Conservation (phyloP, 257 asterid genomes). For the Haberlea rhodopensis region DNA sequence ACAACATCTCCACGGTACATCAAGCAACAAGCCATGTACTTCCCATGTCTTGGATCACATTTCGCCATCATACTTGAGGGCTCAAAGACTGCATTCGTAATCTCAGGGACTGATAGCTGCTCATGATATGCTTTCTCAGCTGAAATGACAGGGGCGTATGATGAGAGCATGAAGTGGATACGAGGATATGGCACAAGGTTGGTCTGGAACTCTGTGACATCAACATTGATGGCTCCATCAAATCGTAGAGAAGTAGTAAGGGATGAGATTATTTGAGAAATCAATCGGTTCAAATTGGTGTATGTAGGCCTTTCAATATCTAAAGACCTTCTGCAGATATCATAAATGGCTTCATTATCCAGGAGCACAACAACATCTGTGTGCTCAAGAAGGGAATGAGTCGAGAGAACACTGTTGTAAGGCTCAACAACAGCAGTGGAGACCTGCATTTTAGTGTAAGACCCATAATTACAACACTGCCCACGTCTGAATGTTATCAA, state of each 20-base stretch:
- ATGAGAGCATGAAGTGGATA: slow-evolving; percentile 20
- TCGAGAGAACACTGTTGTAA: slow-evolving; percentile 20
- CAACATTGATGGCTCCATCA: slow-evolving; percentile 21
- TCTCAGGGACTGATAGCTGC: slow-evolving; percentile 18
- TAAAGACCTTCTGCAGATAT: slow-evolving; percentile 14
- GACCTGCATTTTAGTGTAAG: slow-evolving; percentile 3
- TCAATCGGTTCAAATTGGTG: slow-evolving; percentile 16
- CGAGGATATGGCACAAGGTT: slow-evolving; percentile 19
- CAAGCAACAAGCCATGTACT: slow-evolving; percentile 20
- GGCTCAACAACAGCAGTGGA: slow-evolving; percentile 18
- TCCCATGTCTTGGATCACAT: slow-evolving; percentile 15
- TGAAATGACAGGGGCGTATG: slow-evolving; percentile 14
- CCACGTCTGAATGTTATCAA: background rate
- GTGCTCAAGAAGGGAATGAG: slow-evolving; percentile 18
- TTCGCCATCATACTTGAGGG: slow-evolving; percentile 18
- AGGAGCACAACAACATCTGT: slow-evolving; percentile 19
- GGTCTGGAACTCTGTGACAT: slow-evolving; percentile 18
- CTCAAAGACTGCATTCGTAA: slow-evolving; percentile 11
- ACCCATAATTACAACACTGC: background rate
- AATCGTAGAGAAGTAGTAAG: slow-evolving; percentile 18
- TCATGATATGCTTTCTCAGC: slow-evolving; percentile 20
- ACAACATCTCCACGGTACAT: slow-evolving; percentile 22
- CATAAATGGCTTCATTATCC: slow-evolving; percentile 20
- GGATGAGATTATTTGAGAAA: slow-evolving; percentile 16
- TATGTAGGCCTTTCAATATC: slow-evolving; percentile 15